Conservation (phyloP, 805 yeast species). For the Grigorovia yakushimaensis region DNA sequence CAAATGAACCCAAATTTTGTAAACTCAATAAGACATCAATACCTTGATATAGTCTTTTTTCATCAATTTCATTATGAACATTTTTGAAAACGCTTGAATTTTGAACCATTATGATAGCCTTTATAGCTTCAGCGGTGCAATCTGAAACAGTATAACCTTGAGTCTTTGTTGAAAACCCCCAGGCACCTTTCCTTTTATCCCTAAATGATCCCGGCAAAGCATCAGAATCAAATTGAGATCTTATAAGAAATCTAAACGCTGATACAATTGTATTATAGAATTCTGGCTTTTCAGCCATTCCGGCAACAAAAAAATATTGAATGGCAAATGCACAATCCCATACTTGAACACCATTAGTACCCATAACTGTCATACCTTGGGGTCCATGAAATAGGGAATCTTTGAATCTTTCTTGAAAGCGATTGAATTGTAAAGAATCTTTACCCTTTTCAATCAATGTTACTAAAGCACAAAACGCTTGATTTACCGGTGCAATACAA, state of each 20-base stretch:
- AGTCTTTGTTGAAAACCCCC: slow-evolving; percentile 92
- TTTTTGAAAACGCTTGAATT: slow-evolving; percentile 45
- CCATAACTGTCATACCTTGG: slow-evolving; percentile 87
- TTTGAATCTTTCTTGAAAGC: slow-evolving; percentile 48
- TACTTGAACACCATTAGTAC: slow-evolving; percentile 94
- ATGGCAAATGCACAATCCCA: slow-evolving; percentile 94
- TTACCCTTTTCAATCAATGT: slow-evolving; percentile 61
- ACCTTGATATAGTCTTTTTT: slow-evolving; percentile 49
- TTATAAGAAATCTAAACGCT: slow-evolving; percentile 61
- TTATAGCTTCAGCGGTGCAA: slow-evolving; percentile 92
- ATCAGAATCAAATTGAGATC: slow-evolving; percentile 79
- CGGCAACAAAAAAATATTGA: slow-evolving; percentile 73
- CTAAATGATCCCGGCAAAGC: slow-evolving; percentile 71
- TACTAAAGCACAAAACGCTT: slow-evolving; percentile 72
- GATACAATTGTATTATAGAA: slow-evolving; percentile 53
- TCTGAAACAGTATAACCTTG: slow-evolving; percentile 97
- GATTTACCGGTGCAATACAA: slow-evolving; percentile 90
- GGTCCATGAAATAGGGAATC: slow-evolving; percentile 80
- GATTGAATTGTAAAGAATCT: slow-evolving; percentile 49
- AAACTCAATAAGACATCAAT: slow-evolving; percentile 66
- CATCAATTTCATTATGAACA: slow-evolving; percentile 43
- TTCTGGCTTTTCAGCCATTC: slow-evolving; percentile 60
- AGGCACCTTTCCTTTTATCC: slow-evolving; percentile 78
- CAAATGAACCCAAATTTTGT: slow-evolving; percentile 72
- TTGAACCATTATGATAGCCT: slow-evolving; percentile 87